Conservation (phyloP, 225 moss, liverwort and hornwort species). For the Sphagnum contortum region DNA sequence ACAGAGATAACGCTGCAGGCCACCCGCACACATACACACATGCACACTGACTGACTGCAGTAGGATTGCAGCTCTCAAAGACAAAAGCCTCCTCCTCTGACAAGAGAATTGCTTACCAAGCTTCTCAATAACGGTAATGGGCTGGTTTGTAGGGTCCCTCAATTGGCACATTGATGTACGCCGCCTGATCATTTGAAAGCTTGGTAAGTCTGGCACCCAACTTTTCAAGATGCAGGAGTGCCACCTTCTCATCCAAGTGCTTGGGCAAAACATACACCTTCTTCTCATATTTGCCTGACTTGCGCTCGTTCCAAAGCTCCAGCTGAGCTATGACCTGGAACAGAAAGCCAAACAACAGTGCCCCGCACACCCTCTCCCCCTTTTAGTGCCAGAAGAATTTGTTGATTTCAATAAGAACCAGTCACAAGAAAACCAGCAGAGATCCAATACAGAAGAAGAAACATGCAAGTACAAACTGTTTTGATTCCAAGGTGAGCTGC, state of each 20-base stretch:
- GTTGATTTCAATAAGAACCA: too few species aligned
- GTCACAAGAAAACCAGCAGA: background rate
- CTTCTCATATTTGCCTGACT: conserved; percentile 91
- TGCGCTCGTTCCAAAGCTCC: conserved; percentile 93
- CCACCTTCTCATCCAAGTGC: conserved; percentile 96
- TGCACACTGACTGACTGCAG: too few species aligned
- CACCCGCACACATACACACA: too few species aligned
- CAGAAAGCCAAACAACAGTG: too few species aligned
- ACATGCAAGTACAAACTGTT: too few species aligned
- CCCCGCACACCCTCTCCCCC: too few species aligned
- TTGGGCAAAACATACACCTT: conserved; percentile 94
- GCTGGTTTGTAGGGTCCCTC: conserved; percentile 79
- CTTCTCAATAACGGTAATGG: conserved; percentile 72
- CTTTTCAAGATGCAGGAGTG: conserved; percentile 67
- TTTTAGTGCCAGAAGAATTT: too few species aligned
- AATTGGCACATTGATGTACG: conserved; percentile 75
- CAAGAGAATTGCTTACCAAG: too few species aligned
- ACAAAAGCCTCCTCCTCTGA: too few species aligned
- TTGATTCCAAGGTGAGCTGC: background rate
- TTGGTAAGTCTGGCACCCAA: conserved; percentile 74
- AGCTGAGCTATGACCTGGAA: conserved; percentile 61
- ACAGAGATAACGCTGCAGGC: too few species aligned
- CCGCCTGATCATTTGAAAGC: conserved; percentile 47
- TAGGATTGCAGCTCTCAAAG: too few species aligned
- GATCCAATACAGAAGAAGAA: background rate